Percentiles rank a stretch among this genome's conserved stretches.
Conservation (phyloP, 2,329 filamentous ascomycete genomes). For the Sphaceloma murrayae region DNA sequence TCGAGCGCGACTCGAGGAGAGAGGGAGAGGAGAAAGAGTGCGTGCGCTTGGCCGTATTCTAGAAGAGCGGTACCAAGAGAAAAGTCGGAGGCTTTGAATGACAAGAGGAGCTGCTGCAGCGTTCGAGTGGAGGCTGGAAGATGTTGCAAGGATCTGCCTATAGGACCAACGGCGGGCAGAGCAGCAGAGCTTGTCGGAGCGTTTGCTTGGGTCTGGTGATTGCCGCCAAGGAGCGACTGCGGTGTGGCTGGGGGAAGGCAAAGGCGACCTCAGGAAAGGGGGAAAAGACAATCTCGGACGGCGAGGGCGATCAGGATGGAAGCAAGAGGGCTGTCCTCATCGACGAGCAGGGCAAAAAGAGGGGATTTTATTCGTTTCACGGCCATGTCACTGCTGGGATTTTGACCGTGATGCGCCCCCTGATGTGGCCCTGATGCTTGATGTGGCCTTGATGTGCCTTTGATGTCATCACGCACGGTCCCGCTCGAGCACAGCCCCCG, state of each 20-base stretch:
- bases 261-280: neutral
- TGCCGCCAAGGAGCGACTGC: neutral
- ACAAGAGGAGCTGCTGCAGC: slow-evolving; percentile 12
- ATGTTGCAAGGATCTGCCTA: slow-evolving; percentile 9
- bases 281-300: neutral
- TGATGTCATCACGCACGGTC: slow-evolving; percentile 6
- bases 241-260: neutral
- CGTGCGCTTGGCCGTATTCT: slow-evolving; percentile 3
- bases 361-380: slow-evolving; percentile 7
- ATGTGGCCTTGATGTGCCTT: neutral
- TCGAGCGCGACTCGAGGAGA: neutral
- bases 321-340: slow-evolving; percentile 4
- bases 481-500: slow-evolving; percentile 6
- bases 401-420: no score
- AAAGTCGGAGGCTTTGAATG: neutral
- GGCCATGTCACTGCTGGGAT: neutral
- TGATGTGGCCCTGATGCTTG: no score
- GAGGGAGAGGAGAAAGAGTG: slow-evolving; percentile 3
- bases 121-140: slow-evolving; percentile 5
- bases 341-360: slow-evolving; percentile 13
- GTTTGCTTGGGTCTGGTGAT: slow-evolving; percentile 1
- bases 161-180: slow-evolving; percentile 3
- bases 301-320: neutral
- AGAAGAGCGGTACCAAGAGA: slow-evolving; percentile 1
- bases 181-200: neutral